Conservation (phyloP, 1,284 basidiomycete species). For the Fomitopsis schrenkii region DNA sequence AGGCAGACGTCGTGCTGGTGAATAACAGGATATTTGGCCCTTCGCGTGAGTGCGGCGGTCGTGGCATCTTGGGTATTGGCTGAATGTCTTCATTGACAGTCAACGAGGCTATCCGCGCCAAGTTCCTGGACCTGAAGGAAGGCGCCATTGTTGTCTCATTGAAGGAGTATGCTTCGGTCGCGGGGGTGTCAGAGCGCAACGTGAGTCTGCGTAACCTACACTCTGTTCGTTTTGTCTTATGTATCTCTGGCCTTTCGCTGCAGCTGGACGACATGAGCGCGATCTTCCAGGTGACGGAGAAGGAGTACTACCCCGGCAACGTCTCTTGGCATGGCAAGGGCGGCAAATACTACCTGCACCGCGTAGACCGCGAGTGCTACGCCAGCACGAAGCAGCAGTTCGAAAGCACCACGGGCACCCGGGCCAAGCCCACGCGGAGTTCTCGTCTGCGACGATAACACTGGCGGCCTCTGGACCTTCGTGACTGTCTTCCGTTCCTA, state of each 20-base stretch:
- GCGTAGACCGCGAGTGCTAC: conserved; percentile 68
- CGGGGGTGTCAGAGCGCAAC: conserved; percentile 70
- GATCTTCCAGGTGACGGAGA: conserved; percentile 70
- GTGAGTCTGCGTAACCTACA: conserved; percentile 34
- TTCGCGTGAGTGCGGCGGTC: conserved; percentile 44
- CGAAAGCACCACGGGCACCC: conserved; percentile 13
- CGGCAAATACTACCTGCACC: conserved; percentile 69
- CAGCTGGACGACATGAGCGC: conserved; percentile 70
- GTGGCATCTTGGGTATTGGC: not conserved
- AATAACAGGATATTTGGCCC: conserved; percentile 79
- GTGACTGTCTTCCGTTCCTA: not conserved
- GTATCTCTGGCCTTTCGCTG: not conserved
- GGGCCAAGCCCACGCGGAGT: conserved; percentile 16
- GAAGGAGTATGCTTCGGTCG: conserved; percentile 62
- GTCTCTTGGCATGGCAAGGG: conserved; percentile 72
- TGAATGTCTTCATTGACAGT: conserved; percentile 36
- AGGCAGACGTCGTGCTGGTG: conserved; percentile 73
- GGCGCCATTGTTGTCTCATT: conserved; percentile 77
- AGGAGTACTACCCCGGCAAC: conserved; percentile 60
- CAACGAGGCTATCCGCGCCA: conserved; percentile 68
- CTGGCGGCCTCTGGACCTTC: not conserved
- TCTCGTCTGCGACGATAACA: conserved; percentile 21
- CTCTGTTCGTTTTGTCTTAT: not conserved
- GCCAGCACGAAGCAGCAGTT: conserved; percentile 37
- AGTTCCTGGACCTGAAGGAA: conserved; percentile 76